A percentile compares a stretch with the other conserved stretches of the same genome.
phyloP scores from a whole-genome alignment of 495 filamentous ascomycete genomes.

The Evansstolkia leycettana region DNA sequence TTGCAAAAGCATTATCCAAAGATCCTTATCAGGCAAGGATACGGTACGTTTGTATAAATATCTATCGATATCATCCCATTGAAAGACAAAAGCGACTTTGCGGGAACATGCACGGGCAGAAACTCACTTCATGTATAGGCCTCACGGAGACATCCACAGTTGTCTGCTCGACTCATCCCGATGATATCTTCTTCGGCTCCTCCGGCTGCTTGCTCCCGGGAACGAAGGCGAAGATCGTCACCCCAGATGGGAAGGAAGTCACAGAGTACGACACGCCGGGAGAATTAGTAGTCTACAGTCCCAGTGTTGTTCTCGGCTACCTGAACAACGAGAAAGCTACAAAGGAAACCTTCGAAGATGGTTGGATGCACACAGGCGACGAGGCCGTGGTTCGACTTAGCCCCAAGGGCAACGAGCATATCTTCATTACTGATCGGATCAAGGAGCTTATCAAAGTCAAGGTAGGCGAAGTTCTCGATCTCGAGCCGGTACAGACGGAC shows the following conservation, averaged over 20 bases:
- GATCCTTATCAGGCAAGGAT: constrained; percentile 64
- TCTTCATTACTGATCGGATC: constrained; percentile 77
- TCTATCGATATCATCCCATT: neutral
- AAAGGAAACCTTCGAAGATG: constrained; percentile 64
- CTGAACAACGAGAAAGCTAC: constrained; percentile 76
- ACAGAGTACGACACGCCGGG: constrained; percentile 64
- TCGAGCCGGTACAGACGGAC: neutral
- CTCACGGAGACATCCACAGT: constrained; percentile 76
- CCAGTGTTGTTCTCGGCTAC: constrained; percentile 71
- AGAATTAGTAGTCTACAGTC: constrained; percentile 66
- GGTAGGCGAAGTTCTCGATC: constrained; percentile 35
- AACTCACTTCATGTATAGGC: constrained; percentile 26
- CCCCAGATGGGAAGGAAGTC: constrained; percentile 63
- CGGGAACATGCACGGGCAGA: no score
- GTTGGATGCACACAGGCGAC: constrained; percentile 80
- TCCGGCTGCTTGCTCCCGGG: constrained; percentile 62
- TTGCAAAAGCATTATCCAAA: constrained; percentile 52
- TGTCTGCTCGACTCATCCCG: constrained; percentile 47
- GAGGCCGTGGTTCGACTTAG: constrained; percentile 59
- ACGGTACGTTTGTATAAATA: constrained; percentile 43
- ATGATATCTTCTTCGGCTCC: constrained; percentile 61
- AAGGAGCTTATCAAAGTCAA: constrained; percentile 95
- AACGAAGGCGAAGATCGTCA: constrained; percentile 55
- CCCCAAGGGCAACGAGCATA: constrained; percentile 57
- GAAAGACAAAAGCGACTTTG: constrained; percentile 1